phyloP scores from a whole-genome alignment of 2,329 filamentous ascomycete genomes.

The Aaosphaeria arxii region DNA sequence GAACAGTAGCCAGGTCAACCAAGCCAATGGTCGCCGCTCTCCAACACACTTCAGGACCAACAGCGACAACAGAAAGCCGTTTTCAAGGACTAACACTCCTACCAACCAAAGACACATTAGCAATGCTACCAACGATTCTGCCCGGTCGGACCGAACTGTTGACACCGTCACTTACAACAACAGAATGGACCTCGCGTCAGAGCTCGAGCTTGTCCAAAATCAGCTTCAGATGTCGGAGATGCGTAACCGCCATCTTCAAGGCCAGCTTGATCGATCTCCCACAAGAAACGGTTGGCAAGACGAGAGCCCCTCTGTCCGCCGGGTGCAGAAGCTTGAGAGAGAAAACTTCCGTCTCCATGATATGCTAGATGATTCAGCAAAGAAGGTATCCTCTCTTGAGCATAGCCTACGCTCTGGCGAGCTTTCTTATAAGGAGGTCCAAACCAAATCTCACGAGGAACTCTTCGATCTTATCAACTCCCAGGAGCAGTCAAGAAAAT shows the following conservation, averaged over 20 bases:
- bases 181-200: constrained; percentile 84
- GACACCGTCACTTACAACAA: constrained; percentile 83
- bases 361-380: constrained; percentile 88
- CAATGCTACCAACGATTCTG: constrained; percentile 70
- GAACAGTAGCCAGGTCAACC: constrained; percentile 73
- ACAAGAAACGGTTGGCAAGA: constrained; percentile 62
- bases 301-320: constrained; percentile 73
- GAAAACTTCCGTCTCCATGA: constrained; percentile 90
- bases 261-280: constrained; percentile 73
- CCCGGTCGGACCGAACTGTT: constrained; percentile 77
- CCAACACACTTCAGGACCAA: constrained; percentile 67
- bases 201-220: constrained; percentile 89
- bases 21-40: constrained; percentile 52
- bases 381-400: constrained; percentile 87
- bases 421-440: constrained; percentile 83
- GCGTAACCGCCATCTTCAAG: constrained; percentile 90
- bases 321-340: constrained; percentile 87
- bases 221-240: constrained; percentile 92
- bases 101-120: constrained; percentile 65
- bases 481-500: constrained; percentile 83
- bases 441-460: constrained; percentile 91
- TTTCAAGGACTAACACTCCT: constrained; percentile 75
- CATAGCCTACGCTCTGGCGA: constrained; percentile 83
- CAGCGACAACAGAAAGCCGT: constrained; percentile 58
- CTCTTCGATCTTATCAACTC: constrained; percentile 88